These are phyloP conservation scores for Suillus luteus DNA, from an alignment of 768 basidiomycete species.

Conservation along the genomic window DNA sequence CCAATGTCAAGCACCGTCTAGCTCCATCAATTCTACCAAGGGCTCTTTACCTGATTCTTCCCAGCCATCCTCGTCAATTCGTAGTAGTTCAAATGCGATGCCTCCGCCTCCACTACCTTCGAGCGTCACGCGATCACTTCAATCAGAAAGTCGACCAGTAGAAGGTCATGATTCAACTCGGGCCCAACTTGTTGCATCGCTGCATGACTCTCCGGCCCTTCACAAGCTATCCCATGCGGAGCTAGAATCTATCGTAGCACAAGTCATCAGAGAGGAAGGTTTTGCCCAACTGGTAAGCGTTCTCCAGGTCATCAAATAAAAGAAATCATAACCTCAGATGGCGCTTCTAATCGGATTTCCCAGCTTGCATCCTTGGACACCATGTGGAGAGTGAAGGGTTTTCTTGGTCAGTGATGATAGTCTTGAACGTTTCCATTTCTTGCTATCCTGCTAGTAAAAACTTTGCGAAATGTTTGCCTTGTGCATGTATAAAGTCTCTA, in stretches of 20 bases:
- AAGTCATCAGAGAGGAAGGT: slow-evolving; percentile 73
- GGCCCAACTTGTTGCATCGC: slow-evolving; percentile 37
- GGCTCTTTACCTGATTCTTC: slow-evolving; percentile 36
- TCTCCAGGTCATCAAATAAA: not conserved
- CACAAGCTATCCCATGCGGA: slow-evolving; percentile 52
- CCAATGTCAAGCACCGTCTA: slow-evolving; percentile 3
- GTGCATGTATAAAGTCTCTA: not conserved
- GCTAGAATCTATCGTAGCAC: slow-evolving; percentile 58
- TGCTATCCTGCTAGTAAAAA: slow-evolving; percentile 2
- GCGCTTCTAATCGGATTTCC: slow-evolving; percentile 2
- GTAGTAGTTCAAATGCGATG: slow-evolving; percentile 23
- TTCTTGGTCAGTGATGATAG: slow-evolving; percentile 26
- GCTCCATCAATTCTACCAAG: slow-evolving; percentile 12
- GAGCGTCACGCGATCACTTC: slow-evolving; percentile 11
- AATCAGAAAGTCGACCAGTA: not conserved
- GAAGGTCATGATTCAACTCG: slow-evolving; percentile 13
- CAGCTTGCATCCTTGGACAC: slow-evolving; percentile 57
- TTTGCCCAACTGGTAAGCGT: slow-evolving; percentile 69
- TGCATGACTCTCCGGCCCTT: slow-evolving; percentile 48
- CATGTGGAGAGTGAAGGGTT: slow-evolving; percentile 53
- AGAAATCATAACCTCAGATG: slow-evolving; percentile 8
- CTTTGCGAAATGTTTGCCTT: not conserved
- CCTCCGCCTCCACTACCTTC: slow-evolving; percentile 35
- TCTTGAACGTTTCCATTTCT: not conserved
- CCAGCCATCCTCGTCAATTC: slow-evolving; percentile 31